phyloP scores from a whole-genome alignment of 164 flowering plant genomes.

The Platanus orientalis region DNA sequence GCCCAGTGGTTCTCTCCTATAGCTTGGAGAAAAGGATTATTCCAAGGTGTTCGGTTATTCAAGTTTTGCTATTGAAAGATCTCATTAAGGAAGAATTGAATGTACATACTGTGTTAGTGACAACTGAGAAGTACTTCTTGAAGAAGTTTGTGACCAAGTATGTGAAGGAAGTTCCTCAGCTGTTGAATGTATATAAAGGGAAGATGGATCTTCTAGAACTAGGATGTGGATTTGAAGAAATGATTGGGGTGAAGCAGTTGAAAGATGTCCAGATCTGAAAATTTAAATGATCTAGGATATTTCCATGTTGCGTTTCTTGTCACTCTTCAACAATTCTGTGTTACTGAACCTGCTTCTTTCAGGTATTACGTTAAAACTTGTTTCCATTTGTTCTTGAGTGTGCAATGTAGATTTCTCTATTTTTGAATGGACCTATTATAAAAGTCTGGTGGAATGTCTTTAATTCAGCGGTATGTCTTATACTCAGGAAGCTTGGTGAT shows the following conservation, averaged over 20 bases:
- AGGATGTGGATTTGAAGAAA: background rate
- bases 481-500: no score
- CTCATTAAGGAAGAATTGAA: background rate
- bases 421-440: no score
- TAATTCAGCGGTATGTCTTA: no score
- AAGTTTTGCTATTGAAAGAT: background rate
- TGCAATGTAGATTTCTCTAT: no score
- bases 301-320: no score
- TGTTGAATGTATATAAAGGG: background rate
- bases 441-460: no score
- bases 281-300: no score
- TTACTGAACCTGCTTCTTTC: no score
- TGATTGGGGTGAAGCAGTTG: background rate
- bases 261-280: no score
- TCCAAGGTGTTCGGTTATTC: background rate
- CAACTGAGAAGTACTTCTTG: background rate
- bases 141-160: background rate
- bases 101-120: background rate
- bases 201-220: background rate
- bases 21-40: constrained; percentile 8
- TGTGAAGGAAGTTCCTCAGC: background rate
- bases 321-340: no score
- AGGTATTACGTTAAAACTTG: no score
- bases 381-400: no score
- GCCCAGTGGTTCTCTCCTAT: background rate